phyloP scores from a whole-genome alignment of 1,139 yeast genomes.

The Pichia sp. region DNA sequence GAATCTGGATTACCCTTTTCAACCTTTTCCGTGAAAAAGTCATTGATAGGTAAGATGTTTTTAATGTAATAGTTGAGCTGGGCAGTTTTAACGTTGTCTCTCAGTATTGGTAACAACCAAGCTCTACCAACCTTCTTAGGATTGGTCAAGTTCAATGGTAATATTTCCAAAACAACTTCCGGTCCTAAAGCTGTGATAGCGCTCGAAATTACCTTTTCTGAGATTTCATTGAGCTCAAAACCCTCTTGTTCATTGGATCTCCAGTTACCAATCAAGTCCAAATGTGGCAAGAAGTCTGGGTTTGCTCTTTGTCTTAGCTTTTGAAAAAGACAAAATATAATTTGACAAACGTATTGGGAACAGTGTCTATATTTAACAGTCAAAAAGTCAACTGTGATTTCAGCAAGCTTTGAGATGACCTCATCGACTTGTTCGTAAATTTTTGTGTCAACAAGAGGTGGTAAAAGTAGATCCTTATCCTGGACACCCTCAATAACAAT shows the following conservation, averaged over 20 bases:
- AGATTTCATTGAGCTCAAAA: constrained; percentile 69
- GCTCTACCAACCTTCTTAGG: constrained; percentile 69
- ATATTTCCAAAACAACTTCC: constrained; percentile 62
- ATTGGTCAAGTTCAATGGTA: constrained; percentile 72
- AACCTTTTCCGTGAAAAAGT: constrained; percentile 51
- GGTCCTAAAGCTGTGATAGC: constrained; percentile 84
- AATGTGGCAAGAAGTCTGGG: constrained; percentile 65
- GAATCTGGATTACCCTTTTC: constrained; percentile 48
- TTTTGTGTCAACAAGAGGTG: constrained; percentile 45
- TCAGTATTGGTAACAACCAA: constrained; percentile 88
- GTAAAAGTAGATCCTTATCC: constrained; percentile 51
- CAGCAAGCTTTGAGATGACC: constrained; percentile 45
- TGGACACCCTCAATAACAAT: constrained; percentile 64
- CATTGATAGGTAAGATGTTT: constrained; percentile 65
- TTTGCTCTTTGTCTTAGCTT: constrained; percentile 65
- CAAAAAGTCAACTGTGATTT: constrained; percentile 52
- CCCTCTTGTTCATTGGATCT: constrained; percentile 70
- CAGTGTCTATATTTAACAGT: constrained; percentile 75
- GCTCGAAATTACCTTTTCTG: constrained; percentile 76
- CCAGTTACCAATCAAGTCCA: constrained; percentile 80
- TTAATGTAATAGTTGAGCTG: constrained; percentile 58
- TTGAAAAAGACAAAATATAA: constrained; percentile 59
- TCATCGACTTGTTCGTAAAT: constrained; percentile 57
- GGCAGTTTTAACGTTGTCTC: constrained; percentile 79
- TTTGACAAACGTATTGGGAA: constrained; percentile 69